Conservation (phyloP, 202 grass and related monocot species). For the Saccharum hybrid region DNA sequence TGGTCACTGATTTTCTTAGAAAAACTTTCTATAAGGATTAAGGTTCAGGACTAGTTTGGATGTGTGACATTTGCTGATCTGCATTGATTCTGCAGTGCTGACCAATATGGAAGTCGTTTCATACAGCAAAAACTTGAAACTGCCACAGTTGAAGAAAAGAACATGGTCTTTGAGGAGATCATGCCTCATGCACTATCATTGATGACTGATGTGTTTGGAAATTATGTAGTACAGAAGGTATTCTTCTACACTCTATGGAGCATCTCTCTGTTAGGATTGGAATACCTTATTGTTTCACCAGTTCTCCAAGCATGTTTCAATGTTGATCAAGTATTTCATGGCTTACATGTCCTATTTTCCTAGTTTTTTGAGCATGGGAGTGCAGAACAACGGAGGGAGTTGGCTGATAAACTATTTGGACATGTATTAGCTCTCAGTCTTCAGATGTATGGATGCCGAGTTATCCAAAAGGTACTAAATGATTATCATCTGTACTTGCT, state of each 20-base stretch:
- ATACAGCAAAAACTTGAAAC: slow-evolving; percentile 99
- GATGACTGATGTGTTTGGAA: slow-evolving; percentile 98
- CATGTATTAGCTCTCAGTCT: slow-evolving; percentile 89
- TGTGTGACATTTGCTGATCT: slow-evolving; percentile 10
- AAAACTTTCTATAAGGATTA: slow-evolving; percentile 25
- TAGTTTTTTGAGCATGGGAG: slow-evolving; percentile 94
- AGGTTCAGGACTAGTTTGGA: slow-evolving; percentile 13
- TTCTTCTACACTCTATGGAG: slow-evolving; percentile 22
- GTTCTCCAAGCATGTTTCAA: slow-evolving; percentile 26
- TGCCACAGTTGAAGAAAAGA: slow-evolving; percentile 81
- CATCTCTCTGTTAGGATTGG: slow-evolving; percentile 24
- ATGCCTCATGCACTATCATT: slow-evolving; percentile 81
- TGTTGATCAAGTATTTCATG: slow-evolving; percentile 19
- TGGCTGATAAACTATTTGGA: slow-evolving; percentile 81
- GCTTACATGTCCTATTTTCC: slow-evolving; percentile 31
- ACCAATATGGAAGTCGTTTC: slow-evolving; percentile 96
- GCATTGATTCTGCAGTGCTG: slow-evolving; percentile 64
- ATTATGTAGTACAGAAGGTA: slow-evolving; percentile 97
- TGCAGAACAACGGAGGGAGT: slow-evolving; percentile 67
- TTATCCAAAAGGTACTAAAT: slow-evolving; percentile 91
- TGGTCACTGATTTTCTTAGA: background rate
- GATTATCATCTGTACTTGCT: background rate
- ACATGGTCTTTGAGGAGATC: slow-evolving; percentile 90
- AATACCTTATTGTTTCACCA: slow-evolving; percentile 29
- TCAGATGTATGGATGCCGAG: slow-evolving; percentile 98